Base-by-base conservation (phyloP, 495 filamentous ascomycete genomes). In the Aspergillus olivimuriae region DNA sequence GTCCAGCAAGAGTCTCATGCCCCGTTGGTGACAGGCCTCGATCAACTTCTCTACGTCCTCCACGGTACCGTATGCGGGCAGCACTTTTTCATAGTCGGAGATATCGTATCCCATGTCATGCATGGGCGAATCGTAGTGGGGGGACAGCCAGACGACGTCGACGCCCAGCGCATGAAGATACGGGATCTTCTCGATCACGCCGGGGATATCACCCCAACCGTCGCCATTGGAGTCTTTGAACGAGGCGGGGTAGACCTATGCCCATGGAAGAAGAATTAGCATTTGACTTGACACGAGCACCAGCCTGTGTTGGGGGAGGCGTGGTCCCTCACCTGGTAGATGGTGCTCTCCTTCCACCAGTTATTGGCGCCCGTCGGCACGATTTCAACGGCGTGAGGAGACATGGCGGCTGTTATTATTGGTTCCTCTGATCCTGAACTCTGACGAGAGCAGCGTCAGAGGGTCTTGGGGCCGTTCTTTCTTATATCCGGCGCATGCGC, bases 131-230 rank as follows among this genome's bases (percentile, higher is more conserved):
- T 65, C 61, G 28, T 69, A 69, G 46, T 66, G 64, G 11, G 66
- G 66, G 20, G 53, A 66, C 3, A 70, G 33, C 66, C 66, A 70
- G 45, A 70, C 52, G 10, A 56, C 58, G 40, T 70, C 65, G 10
- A 69, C 62, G 1, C 66, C 66, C 5, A 69, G 53, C 1, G 50
- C 48, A 39, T 75, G 52, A 41, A 85, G 67, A 46, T 85, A 82
- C 52, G 62, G 73, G 21, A 85, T 64, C 50, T 84, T 81, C 6
- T 81, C 81, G 22, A 64, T 62, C 4, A 82, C 67, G 4, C 80
- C 79, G 2, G 61, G 72, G 17, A 82, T 66, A 53, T 83, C 80
- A 4, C 79, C 80, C 48, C 70, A 65, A 21, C 65, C 65, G 57
- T 69, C 65, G 32, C 53, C 55, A 17, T 68, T 68, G 33, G 58